Base-by-base conservation (phyloP, 2,329 filamentous ascomycete species). In the Boeremia lycopersici region DNA sequence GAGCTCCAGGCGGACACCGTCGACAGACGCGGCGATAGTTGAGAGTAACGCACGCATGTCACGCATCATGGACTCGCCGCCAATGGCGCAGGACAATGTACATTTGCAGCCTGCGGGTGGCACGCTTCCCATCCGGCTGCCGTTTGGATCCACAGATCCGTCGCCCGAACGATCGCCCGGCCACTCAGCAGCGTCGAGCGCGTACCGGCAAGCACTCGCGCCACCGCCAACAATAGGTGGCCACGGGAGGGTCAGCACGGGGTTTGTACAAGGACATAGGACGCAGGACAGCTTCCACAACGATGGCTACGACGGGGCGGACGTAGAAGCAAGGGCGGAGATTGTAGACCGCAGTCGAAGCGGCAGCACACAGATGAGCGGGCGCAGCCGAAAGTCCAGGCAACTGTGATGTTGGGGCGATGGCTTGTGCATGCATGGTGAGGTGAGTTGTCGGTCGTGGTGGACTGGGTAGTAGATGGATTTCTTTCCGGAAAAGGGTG, bases 1-100 rank as follows among this genome's bases (percentile, higher is more conserved):
- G 75, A 91, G 88, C 69, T 92, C 89, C 0, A 86, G 68, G 36
- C 60, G 74, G 1, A 68, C 69, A 5, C 52, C 47, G 17, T 71
- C 71, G 13, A 69, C 63, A 0, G 74, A 75, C 6, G 56, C 57
- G 6, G 65, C 69, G 4, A 51, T 68, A 6, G 43, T 71, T 1
- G 62, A 67, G 9, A 63, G 62, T 40, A 58, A 50, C 8, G 45
- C 53, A 3, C 64, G 71, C 25, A 40, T 75, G 9, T 70, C 74
- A 4, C 66, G 67, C 6, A 67, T 74, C 4, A 62, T 68, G 42
- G 67, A 66, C 26, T 45, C 45, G 17, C 56, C 62, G 7, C 50
- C 57, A 4, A 58, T 65, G 6, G 53, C 59, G 8, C 56, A 54
- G n/a, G 44, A 59, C 7, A 58, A 53, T 30, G 67, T 68, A 29